Evolutionary conservation across 768 basidiomycete genomes (phyloP), one percentile per base, ranked within the genome.

Genomic region (Pseudohyphozyma bogoriensis): DNA sequence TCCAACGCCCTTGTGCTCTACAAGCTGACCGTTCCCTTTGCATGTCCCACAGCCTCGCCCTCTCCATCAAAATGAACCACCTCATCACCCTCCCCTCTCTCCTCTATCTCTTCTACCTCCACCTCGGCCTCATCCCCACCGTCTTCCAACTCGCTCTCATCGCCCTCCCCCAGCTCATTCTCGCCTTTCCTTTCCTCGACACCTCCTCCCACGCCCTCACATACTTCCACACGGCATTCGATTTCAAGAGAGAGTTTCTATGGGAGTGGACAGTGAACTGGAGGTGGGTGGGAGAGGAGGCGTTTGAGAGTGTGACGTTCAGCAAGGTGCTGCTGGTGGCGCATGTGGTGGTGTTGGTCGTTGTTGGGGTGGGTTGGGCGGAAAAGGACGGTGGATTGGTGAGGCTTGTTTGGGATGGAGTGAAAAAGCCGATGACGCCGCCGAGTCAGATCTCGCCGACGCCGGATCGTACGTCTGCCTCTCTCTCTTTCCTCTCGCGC

Each of bases 221-320:
- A 26, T 99, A 99, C 73, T 67, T 89, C 42, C 76, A 74, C 28
- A 79, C 80, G 24, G 86, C 95, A 3, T 99, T 93, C 72, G 84
- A 97, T 70, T 77, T 99, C 58, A 83, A 83, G 5, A 84, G 95
- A 18, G 79, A 84, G 11, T 99, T 99, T 75, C 74, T 95, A 33
- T 95, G 87, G 74, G 84, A 87, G 72, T 99, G 93, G 93, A 96
- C 93, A 0, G 91, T 96, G 58, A 99, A 97, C 71, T 99, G 95
- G 95, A 81, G 90, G 47, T 85, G 93, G 70, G 64, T 99, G 3
- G 76, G 79, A 31, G 87, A 91, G 71, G 76, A 80, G n/a, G 77
- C 77, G 8, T 97, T 96, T 75, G 74, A 88, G 50, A 84, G 82
- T 61, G 72, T 74, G 4, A 72, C 70, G 46, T 86, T 85, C 75